phyloP scores from a whole-genome alignment of 23 red algal genomes.

The Gracilaria gracilis region DNA sequence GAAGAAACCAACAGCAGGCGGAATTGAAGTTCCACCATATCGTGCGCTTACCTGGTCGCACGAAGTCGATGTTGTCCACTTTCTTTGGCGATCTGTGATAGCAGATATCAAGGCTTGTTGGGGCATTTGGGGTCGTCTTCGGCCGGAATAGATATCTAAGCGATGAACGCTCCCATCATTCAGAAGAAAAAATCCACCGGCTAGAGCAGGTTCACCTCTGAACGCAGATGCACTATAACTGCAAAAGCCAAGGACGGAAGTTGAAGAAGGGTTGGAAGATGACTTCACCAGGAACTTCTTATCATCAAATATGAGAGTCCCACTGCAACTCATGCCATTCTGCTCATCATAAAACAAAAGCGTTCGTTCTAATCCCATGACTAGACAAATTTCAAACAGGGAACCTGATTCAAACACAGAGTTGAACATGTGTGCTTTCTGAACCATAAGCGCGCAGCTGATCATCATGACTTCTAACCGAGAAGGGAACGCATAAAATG shows the following conservation, averaged over 20 bases:
- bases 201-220: not conserved
- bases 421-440: slow-evolving; percentile 25
- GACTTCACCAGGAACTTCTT: not conserved
- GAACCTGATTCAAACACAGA: slow-evolving; percentile 18
- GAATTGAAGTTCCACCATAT: slow-evolving; percentile 11
- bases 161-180: slow-evolving; percentile 71
- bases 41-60: not conserved
- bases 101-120: slow-evolving; percentile 32
- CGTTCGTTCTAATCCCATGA: slow-evolving; percentile 28
- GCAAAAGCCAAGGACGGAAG: slow-evolving; percentile 34
- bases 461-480: not conserved
- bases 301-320: not conserved
- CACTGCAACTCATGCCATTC: slow-evolving; percentile 15
- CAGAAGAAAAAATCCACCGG: slow-evolving; percentile 53
- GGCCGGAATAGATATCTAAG: slow-evolving; percentile 13
- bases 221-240: slow-evolving; percentile 20
- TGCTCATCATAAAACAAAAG: slow-evolving; percentile 42
- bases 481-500: slow-evolving; percentile 35
- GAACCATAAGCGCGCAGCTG: not conserved
- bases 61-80: not conserved
- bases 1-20: slow-evolving; percentile 60
- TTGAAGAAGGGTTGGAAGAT: slow-evolving; percentile 8
- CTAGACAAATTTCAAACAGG: not conserved
- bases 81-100: slow-evolving; percentile 27
- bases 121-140: slow-evolving; percentile 28